These are phyloP conservation scores for Metschnikowia anglica DNA, from an alignment of 805 yeast species.

Conservation along the genomic window DNA sequence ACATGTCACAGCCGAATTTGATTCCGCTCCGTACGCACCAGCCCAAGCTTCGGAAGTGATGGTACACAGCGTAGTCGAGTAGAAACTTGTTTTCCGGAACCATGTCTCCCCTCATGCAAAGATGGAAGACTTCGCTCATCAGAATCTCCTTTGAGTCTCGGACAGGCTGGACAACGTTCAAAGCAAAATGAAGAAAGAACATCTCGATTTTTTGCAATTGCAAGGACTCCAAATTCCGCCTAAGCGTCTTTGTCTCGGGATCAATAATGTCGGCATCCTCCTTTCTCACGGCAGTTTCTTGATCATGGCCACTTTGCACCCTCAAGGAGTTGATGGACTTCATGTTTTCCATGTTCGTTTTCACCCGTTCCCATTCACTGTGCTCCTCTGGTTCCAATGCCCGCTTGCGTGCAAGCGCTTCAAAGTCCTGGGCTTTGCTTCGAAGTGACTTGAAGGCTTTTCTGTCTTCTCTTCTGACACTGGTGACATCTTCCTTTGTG, in stretches of 20 bases:
- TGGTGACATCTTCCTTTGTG: constrained; percentile 76
- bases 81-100: constrained; percentile 36
- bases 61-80: constrained; percentile 68
- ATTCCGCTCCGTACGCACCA: constrained; percentile 95
- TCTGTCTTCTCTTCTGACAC: constrained; percentile 67
- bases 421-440: constrained; percentile 48
- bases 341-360: constrained; percentile 12
- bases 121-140: constrained; percentile 27
- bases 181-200: constrained; percentile 61
- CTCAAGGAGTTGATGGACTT: constrained; percentile 2
- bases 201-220: constrained; percentile 78
- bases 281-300: neutral
- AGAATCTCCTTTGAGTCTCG: constrained; percentile 9
- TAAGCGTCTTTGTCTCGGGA: constrained; percentile 17
- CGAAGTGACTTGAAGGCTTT: constrained; percentile 69
- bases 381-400: constrained; percentile 27
- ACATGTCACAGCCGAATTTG: constrained; percentile 85
- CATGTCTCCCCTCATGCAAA: constrained; percentile 21
- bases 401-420: constrained; percentile 42
- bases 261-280: constrained; percentile 17
- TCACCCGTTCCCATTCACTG: constrained; percentile 20
- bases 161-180: constrained; percentile 49
- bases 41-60: constrained; percentile 82
- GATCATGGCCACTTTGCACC: neutral
- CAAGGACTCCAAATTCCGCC: constrained; percentile 43